Evolutionary conservation across 768 basidiomycete species (phyloP), one percentile per base, ranked within the genome.

Genomic region (Podaxis carcinomalis): DNA sequence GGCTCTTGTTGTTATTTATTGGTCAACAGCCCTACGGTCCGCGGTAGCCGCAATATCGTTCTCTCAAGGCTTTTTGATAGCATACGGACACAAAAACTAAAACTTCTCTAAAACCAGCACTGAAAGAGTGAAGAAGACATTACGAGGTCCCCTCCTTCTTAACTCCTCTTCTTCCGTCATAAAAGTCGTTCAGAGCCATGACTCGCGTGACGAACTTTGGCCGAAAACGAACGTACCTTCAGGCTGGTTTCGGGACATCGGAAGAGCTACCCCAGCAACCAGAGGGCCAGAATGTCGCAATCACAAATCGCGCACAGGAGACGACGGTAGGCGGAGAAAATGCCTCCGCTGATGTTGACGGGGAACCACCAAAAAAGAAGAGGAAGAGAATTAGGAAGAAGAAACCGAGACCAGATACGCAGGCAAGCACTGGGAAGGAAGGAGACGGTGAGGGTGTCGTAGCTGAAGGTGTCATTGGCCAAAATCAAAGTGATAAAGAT

Each of bases 151-250:
- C 32, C 32, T 32, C 7, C 32, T 7, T 9, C 28, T 1, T 42
- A 42, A 7, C 3, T 44, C 42, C 42, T 9, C 42, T 9, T 1
- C 42, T 44, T 44, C 42, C 42, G 4, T 32, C 42, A 21, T n/a
- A 44, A 44, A 19, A 19, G 5, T 16, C 42, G 32, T 9, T 9
- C 44, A 19, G 40, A 40, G n/a, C 10, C 55, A 92, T 92, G 90
- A 91, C 90, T 13, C 83, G 90, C 46, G 75, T 86, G 59, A 90
- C 91, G 7, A 86, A 84, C 65, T 80, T 92, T 70, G 87, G 86
- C n/a, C 79, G 81, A 56, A 93, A 92, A 69, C 76, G 90, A 53
- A 87, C 84, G 4, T 84, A 90, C 67, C 64, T 91, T 13, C 78
- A 92, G 62, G 87, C 89, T 13, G 85, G 83, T 0, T 83, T 88